Percentiles rank a stretch among this genome's conserved stretches.
phyloP scores from a whole-genome alignment of 352 stramenopile genomes.

The Globisporangium barbulae region DNA sequence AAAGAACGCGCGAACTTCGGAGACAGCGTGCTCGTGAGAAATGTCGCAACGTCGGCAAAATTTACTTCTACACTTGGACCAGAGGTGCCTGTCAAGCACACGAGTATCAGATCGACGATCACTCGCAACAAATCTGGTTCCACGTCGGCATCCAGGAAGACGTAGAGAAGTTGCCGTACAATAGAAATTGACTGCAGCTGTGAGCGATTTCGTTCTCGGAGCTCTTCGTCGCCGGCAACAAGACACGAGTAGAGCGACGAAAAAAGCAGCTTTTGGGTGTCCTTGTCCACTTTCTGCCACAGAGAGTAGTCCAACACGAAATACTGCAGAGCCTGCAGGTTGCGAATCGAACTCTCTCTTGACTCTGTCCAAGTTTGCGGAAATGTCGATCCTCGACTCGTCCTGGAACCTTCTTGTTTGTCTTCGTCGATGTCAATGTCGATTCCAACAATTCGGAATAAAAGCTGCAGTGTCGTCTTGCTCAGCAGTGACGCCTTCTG shows the following conservation, averaged over 20 bases:
- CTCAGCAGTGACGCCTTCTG: slow-evolving; percentile 48
- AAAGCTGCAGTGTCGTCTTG: slow-evolving; percentile 25
- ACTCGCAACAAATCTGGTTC: slow-evolving; percentile 46
- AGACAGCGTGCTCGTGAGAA: slow-evolving; percentile 53
- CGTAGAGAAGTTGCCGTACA: slow-evolving; percentile 64
- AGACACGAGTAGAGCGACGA: slow-evolving; percentile 63
- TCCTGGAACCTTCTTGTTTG: background rate
- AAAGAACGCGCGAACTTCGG: slow-evolving; percentile 36
- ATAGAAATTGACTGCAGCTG: slow-evolving; percentile 66
- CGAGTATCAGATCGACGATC: slow-evolving; percentile 63
- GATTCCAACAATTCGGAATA: slow-evolving; percentile 60
- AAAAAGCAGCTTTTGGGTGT: slow-evolving; percentile 52
- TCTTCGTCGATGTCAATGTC: slow-evolving; percentile 27
- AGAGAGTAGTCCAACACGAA: slow-evolving; percentile 73
- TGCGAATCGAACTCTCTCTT: slow-evolving; percentile 45
- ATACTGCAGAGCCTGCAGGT: slow-evolving; percentile 63
- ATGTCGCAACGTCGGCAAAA: slow-evolving; percentile 62
- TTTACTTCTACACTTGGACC: slow-evolving; percentile 45
- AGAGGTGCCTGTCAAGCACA: slow-evolving; percentile 50
- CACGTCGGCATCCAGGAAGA: slow-evolving; percentile 58
- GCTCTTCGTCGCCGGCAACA: slow-evolving; percentile 39
- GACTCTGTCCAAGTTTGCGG: background rate
- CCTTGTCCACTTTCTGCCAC: slow-evolving; percentile 42
- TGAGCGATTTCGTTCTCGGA: slow-evolving; percentile 50
- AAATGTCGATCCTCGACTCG: background rate